Evolutionary conservation across 2,329 filamentous ascomycete species (phyloP).

Genomic region (Alternaria sp.): DNA sequence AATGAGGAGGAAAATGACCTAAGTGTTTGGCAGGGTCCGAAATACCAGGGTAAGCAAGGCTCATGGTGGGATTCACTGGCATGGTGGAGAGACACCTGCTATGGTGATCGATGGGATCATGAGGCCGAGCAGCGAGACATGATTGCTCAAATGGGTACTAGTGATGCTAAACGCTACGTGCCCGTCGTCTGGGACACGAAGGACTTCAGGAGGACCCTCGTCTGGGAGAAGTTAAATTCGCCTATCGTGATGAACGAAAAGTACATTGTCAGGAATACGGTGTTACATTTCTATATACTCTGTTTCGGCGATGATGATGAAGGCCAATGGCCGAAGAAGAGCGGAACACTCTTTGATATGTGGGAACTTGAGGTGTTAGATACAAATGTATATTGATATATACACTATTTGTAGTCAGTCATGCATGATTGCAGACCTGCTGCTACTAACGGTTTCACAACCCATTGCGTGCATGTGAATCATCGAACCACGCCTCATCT

Average conservation of each 20-base stretch:
- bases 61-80: background rate
- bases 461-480: slow-evolving; percentile 1
- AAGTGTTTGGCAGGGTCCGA: slow-evolving; percentile 1
- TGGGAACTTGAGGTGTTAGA: slow-evolving; percentile 4
- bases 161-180: background rate
- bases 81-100: slow-evolving; percentile 32
- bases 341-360: slow-evolving; percentile 7
- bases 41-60: background rate
- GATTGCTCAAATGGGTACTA: slow-evolving; percentile 8
- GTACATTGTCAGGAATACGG: slow-evolving; percentile 10
- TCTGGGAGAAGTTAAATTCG: too few species aligned
- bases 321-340: slow-evolving; percentile 2
- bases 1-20: slow-evolving; percentile 22
- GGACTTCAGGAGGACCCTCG: background rate
- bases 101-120: background rate
- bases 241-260: slow-evolving; percentile 10
- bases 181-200: background rate
- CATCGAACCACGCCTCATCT: background rate
- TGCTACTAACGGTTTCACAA: background rate
- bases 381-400: background rate
- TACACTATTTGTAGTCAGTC: background rate
- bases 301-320: slow-evolving; percentile 16
- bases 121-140: background rate
- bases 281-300: slow-evolving; percentile 5
- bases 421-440: background rate